These are phyloP conservation scores for Trichoderma sp. DNA, from an alignment of 2,329 filamentous ascomycete genomes.

Conservation along the genomic window DNA sequence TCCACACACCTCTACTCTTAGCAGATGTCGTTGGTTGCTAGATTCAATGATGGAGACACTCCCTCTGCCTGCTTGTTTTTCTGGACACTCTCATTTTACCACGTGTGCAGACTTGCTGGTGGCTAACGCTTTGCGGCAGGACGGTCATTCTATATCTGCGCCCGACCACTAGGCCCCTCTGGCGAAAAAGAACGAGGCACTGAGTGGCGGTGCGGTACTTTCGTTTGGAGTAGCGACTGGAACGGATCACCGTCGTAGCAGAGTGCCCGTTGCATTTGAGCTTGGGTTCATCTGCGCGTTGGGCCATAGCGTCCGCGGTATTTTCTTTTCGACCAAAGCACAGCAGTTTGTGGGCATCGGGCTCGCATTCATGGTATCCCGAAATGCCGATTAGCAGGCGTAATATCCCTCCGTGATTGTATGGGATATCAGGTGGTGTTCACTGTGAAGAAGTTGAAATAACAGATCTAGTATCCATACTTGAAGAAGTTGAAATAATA, in stretches of 20 bases:
- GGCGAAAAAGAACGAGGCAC: slow-evolving; percentile 81
- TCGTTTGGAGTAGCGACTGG: slow-evolving; percentile 68
- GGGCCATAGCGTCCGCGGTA: background rate
- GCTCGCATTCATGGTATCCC: background rate
- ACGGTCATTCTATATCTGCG: slow-evolving; percentile 61
- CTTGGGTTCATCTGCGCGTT: background rate
- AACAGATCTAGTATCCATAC: background rate
- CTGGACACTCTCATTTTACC: background rate
- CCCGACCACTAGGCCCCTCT: slow-evolving; percentile 75
- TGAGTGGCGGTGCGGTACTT: slow-evolving; percentile 84
- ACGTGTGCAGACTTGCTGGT: background rate
- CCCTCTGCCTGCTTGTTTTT: background rate
- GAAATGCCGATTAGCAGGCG: background rate
- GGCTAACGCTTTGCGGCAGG: slow-evolving; percentile 37
- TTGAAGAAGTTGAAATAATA: too few relatives aligned
- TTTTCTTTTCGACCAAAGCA: background rate
- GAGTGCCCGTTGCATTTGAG: background rate
- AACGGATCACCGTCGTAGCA: slow-evolving; percentile 28
- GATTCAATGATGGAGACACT: background rate
- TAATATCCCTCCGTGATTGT: background rate
- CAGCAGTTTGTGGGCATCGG: background rate
- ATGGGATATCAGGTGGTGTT: background rate
- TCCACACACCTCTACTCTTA: background rate
- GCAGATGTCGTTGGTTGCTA: background rate
- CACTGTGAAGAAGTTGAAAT: too few relatives aligned